Base-by-base conservation (phyloP, 1,139 yeast species). In the Magnusiomyces fungicola region DNA sequence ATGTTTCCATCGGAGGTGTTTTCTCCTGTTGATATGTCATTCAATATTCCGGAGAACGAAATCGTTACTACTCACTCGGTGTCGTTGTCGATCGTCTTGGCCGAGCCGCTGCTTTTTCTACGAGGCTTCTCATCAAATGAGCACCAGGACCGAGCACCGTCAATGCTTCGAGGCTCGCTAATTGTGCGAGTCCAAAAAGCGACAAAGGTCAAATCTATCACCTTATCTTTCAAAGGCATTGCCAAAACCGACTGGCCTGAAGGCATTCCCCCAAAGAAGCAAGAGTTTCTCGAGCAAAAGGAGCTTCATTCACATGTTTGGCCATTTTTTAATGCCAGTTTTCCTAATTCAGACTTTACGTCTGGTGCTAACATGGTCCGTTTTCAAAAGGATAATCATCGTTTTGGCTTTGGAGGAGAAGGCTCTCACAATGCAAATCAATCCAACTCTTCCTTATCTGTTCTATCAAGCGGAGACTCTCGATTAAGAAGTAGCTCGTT, bases 231-330 rank as follows among this genome's bases (percentile, higher is more conserved):
- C 62, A 76, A 77, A 54, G 98, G 97, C 1, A 65, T 69, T 1
- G 79, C 87, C 42, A 72, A 86, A 55, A 92, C 98, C 0, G 97
- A 92, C 56, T 92, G 98, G 97, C 98, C 97, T 2, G 98, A 94
- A 61, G 98, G 97, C 1, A 89, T 90, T 25, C 98, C 98, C 0
- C 97, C 97, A 0, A 87, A 85, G 62, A 80, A 80, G 59, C 71
- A 72, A 24, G 83, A 79, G 23, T 81, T 78, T 54, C 64, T 67
- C 27, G 98, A 92, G 61, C 65, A 75, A 24, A 78, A 76, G 55
- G 85, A 79, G 52, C 65, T 90, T 14, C 75, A 87, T 33, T 76
- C 79, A 50, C 97, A 92, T 62, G 81, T 87, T 3, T 92, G 98
- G 98, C 95, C 96, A 1, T 89, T 92, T 64, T 92, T 81, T 70